phyloP scores from a whole-genome alignment of 2,329 filamentous ascomycete species.

The Fusarium albosuccineum region DNA sequence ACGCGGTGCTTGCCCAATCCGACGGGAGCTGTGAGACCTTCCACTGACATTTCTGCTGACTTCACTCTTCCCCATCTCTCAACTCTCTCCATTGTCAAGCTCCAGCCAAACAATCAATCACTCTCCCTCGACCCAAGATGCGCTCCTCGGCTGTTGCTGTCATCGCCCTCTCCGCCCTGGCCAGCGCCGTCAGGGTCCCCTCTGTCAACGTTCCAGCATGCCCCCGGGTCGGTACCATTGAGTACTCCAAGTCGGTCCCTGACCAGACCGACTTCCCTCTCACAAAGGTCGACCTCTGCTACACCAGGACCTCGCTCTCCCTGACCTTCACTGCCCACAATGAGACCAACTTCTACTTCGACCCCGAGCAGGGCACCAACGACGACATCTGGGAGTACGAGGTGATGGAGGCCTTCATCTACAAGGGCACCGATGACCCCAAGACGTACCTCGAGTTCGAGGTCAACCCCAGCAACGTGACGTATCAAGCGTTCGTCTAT shows the following conservation, averaged over 20 bases:
- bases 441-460: slow-evolving; percentile 65
- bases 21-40: background rate
- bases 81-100: slow-evolving; percentile 1
- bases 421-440: slow-evolving; percentile 60
- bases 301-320: slow-evolving; percentile 55
- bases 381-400: slow-evolving; percentile 63
- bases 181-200: slow-evolving; percentile 35
- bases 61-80: too few relatives aligned
- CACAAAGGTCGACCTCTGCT: slow-evolving; percentile 62
- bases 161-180: slow-evolving; percentile 10
- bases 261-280: slow-evolving; percentile 55
- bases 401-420: slow-evolving; percentile 65
- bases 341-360: slow-evolving; percentile 62
- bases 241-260: slow-evolving; percentile 59
- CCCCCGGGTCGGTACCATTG: slow-evolving; percentile 52
- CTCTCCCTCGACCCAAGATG: slow-evolving; percentile 16
- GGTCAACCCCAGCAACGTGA: slow-evolving; percentile 64
- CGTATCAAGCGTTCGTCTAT: slow-evolving; percentile 65
- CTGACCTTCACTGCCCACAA: slow-evolving; percentile 60
- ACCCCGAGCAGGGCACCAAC: slow-evolving; percentile 58
- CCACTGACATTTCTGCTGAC: background rate
- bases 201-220: slow-evolving; percentile 56
- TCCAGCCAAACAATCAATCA: background rate
- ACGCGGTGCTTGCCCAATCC: too few relatives aligned
- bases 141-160: slow-evolving; percentile 5